Evolutionary conservation across 73 alveolate genomes (phyloP), one percentile per base, ranked within the genome.

Genomic region (Durusdinium trenchii): DNA sequence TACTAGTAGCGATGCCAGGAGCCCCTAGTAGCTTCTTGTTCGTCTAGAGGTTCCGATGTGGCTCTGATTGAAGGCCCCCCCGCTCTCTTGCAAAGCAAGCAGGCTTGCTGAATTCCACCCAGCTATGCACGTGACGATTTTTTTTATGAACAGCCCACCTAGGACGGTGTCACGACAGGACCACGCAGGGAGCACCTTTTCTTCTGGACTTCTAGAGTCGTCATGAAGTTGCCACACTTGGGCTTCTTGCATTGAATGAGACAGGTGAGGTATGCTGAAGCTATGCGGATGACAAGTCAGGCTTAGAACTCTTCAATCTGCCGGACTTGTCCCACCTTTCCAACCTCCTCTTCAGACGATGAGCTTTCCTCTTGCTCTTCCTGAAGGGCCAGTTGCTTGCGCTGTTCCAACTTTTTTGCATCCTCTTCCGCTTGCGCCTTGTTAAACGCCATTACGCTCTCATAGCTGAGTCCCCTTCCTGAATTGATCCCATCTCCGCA

Each of bases 381-480:
- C 83, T 75, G 76, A 57, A 45, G 32, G 4, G 98, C 87, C 6
- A 48, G 67, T 57, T 47, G n/a, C 61, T n/a, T 54, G 14, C 47
- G 89, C 57, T n/a, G 7, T 14, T 40, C 40, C 36, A 48, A 6
- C 48, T 45, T 32, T 28, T 6, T 43, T 43, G n/a, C 67, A 87
- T 91, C 98, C 82, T 67, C 98, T 1, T 73, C 89, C 14, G 79
- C 98, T 76, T 91, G 98, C 14, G 89, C 89, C 61, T 91, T 20
- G 76, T 91, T 46, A 76, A 69, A 91, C 89, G 98, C 98, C 98
- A 91, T 1, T 43, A 91, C 98, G 57, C 98, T 91, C 50, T 91
- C 98, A 50, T 91, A 91, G 98, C 98, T 91, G 62, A 91, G 62
- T 45, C 98, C 98, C 36, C 89, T 61, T 7, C 67, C 83, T 18